These are phyloP conservation scores for Mortierella antarctica DNA, from an alignment of 192 early-diverging fungal species.

Conservation along the genomic window DNA sequence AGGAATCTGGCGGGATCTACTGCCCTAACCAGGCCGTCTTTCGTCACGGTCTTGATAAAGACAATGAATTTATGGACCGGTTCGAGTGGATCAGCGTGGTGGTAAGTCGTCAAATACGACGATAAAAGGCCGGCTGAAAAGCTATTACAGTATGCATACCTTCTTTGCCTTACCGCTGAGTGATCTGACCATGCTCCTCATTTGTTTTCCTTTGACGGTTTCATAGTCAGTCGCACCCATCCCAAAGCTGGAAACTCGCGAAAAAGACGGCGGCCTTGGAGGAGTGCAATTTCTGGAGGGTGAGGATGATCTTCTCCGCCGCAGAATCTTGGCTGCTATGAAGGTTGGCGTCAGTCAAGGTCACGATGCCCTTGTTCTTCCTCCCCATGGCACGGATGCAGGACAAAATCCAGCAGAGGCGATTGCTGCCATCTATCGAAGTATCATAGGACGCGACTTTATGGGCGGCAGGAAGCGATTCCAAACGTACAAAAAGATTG, in stretches of 20 bases:
- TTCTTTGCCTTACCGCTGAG: not conserved
- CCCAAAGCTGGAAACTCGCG: constrained; percentile 38
- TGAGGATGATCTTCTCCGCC: constrained; percentile 38
- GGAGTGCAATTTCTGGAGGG: constrained; percentile 52
- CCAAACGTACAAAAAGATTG: constrained; percentile 52
- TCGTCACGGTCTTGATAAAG: constrained; percentile 33
- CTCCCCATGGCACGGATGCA: constrained; percentile 46
- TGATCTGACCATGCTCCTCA: not conserved
- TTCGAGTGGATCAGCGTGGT: constrained; percentile 58
- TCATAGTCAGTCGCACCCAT: constrained; percentile 35
- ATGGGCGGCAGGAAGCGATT: constrained; percentile 54
- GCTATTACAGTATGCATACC: not conserved
- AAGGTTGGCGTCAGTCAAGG: constrained; percentile 50
- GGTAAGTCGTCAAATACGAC: constrained; percentile 12
- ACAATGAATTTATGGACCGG: constrained; percentile 53
- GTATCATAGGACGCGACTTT: constrained; percentile 46
- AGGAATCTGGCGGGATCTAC: constrained; percentile 50
- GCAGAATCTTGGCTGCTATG: constrained; percentile 44
- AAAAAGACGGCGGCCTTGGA: constrained; percentile 47
- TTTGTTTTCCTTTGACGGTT: not conserved
- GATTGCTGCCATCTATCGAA: constrained; percentile 46
- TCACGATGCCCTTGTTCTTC: constrained; percentile 51
- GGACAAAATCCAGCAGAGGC: constrained; percentile 47
- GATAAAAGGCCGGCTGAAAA: not conserved
- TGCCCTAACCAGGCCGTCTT: constrained; percentile 58